Percentiles rank a stretch among this genome's conserved stretches.
Conservation (phyloP, 202 grass and related monocot species). For the Panicum virgatum region DNA sequence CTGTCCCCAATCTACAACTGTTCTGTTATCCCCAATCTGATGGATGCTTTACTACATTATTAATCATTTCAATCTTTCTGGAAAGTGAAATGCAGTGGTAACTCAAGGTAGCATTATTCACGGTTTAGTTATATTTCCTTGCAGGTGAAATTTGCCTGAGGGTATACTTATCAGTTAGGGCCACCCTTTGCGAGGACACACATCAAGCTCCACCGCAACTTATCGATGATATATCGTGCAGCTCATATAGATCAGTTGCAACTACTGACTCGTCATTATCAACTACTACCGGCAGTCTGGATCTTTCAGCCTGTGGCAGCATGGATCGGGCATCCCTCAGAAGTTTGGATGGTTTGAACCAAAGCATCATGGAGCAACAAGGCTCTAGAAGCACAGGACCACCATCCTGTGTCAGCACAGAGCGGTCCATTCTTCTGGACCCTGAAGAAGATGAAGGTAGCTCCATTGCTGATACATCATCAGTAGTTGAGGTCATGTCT, state of each 20-base stretch:
- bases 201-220: slow-evolving; percentile 25
- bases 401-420: slow-evolving; percentile 38
- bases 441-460: slow-evolving; percentile 42
- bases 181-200: slow-evolving; percentile 32
- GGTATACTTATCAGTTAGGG: slow-evolving; percentile 53
- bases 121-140: slow-evolving; percentile 50
- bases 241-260: slow-evolving; percentile 46
- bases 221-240: slow-evolving; percentile 43
- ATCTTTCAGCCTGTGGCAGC: slow-evolving; percentile 33
- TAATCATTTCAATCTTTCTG: slow-evolving; percentile 41
- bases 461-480: slow-evolving; percentile 31
- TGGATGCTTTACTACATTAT: slow-evolving; percentile 34
- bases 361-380: slow-evolving; percentile 2
- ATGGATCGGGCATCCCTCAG: slow-evolving; percentile 22
- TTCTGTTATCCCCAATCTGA: slow-evolving; percentile 22
- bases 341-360: slow-evolving; percentile 31
- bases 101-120: slow-evolving; percentile 41
- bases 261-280: slow-evolving; percentile 34
- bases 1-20: not conserved
- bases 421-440: slow-evolving; percentile 53
- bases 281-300: slow-evolving; percentile 36
- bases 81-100: slow-evolving; percentile 30
- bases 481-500: slow-evolving; percentile 66
- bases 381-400: slow-evolving; percentile 44
- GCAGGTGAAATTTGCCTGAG: slow-evolving; percentile 67